Base-by-base conservation (phyloP, 768 basidiomycete species). In the Lactarius akahatsu region DNA sequence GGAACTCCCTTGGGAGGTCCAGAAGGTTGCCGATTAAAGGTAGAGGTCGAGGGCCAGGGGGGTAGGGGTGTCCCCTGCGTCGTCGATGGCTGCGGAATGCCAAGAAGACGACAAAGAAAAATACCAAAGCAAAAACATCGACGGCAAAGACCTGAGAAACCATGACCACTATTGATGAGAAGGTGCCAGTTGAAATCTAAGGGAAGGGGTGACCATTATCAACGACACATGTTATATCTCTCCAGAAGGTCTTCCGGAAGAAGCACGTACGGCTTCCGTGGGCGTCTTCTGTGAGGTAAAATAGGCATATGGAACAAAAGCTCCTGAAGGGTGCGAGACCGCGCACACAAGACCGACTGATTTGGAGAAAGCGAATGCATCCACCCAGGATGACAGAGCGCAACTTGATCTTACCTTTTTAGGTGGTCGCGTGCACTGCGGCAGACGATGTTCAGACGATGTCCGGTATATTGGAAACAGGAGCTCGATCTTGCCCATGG, bases 1-100 rank as follows among this genome's bases (percentile, higher is more conserved):
- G 50, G 6, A 26, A 64, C 23, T 45, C 28, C n/a, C 52, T 57
- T 34, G 63, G 63, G n/a, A 64, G 58, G n/a, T 58, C 34, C 1
- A 57, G 11, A 18, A 64, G 23, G 20, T 58, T 64, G 15, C 56
- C 57, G 8, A 58, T 40, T 10, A 64, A 3, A n/a, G 57, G 63
- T 18, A 57, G 47, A 6, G 57, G 57, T 13, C 26, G 32, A 6
- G 63, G 63, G 9, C 63, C 54, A 57, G 63, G 57, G 11, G 57
- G 57, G 30, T 57, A 56, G 11, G 54, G 54, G 13, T 45, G 23
- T 6, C 32, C 41, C 9, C 26, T 45, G 20, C 57, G 23, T 18
- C 63, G 41, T 50, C 43, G 41, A 50, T 38, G 10, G 45, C 40
- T 43, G 30, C 34, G 23, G n/a, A 64, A 26, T 16, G 63, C 57